Evolutionary conservation across 2,329 filamentous ascomycete species (phyloP).

Genomic region (Escovopsis sp.): DNA sequence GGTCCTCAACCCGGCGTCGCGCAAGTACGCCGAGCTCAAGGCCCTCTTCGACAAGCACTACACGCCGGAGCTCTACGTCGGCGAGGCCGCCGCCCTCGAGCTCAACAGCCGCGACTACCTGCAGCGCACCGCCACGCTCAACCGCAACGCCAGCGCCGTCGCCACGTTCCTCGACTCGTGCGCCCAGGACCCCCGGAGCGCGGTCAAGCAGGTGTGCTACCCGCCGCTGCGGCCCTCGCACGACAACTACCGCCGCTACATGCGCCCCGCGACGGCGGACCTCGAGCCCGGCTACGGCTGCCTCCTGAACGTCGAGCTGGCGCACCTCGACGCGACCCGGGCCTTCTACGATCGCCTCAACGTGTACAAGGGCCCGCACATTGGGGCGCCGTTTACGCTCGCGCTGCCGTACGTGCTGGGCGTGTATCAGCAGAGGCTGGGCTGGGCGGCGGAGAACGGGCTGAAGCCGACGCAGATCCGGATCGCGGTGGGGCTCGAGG

Average conservation of each 20-base stretch:
- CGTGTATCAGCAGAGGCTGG: constrained; percentile 22
- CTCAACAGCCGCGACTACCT: constrained; percentile 26
- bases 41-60: constrained; percentile 8
- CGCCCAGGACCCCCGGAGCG: constrained; percentile 16
- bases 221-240: constrained; percentile 23
- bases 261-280: constrained; percentile 18
- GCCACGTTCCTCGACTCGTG: constrained; percentile 23
- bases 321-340: constrained; percentile 17
- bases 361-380: constrained; percentile 33
- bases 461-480: constrained; percentile 26
- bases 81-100: constrained; percentile 18
- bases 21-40: constrained; percentile 17
- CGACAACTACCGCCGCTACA: constrained; percentile 16
- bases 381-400: constrained; percentile 36
- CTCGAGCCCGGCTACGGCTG: constrained; percentile 30
- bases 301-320: constrained; percentile 35
- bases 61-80: constrained; percentile 12
- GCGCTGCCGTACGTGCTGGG: constrained; percentile 25
- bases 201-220: constrained; percentile 23
- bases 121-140: constrained; percentile 22
- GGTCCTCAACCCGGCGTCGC: constrained; percentile 28
- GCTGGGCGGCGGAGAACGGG: constrained; percentile 24
- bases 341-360: constrained; percentile 34
- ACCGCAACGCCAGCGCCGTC: constrained; percentile 29
- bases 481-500: constrained; percentile 30